These are phyloP conservation scores for Starmerella roubikii DNA, from an alignment of 805 yeast genomes.

Conservation along the genomic window DNA sequence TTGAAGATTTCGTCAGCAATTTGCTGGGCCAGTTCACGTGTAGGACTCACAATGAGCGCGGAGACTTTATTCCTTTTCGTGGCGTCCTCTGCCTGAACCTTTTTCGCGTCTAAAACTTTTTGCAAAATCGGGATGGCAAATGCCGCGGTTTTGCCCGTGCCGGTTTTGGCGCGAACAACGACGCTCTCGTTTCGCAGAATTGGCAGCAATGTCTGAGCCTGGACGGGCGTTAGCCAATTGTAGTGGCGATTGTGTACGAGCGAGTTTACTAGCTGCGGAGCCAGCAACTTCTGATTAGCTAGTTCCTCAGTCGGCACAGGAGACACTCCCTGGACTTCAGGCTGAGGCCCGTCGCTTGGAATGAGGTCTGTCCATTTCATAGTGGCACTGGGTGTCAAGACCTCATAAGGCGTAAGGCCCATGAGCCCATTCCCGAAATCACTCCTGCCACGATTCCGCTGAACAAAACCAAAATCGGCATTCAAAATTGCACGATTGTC, in stretches of 20 bases:
- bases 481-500: neutral
- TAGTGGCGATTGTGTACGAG: slow-evolving; percentile 24
- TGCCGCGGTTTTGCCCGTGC: slow-evolving; percentile 89
- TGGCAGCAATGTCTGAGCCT: slow-evolving; percentile 36
- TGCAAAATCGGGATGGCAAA: slow-evolving; percentile 71
- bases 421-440: slow-evolving; percentile 25
- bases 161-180: slow-evolving; percentile 84
- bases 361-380: slow-evolving; percentile 22
- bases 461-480: slow-evolving; percentile 5
- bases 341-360: slow-evolving; percentile 4
- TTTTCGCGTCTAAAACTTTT: slow-evolving; percentile 31
- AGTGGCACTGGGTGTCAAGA: slow-evolving; percentile 18
- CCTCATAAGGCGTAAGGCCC: slow-evolving; percentile 23
- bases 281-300: slow-evolving; percentile 20
- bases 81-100: slow-evolving; percentile 15
- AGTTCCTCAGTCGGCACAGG: slow-evolving; percentile 20
- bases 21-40: slow-evolving; percentile 82
- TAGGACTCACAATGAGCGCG: slow-evolving; percentile 69
- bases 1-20: slow-evolving; percentile 51
- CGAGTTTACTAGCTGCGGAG: slow-evolving; percentile 25
- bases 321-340: slow-evolving; percentile 17
- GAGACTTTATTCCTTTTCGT: slow-evolving; percentile 27
- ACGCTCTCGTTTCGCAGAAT: slow-evolving; percentile 62
- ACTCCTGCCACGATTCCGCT: slow-evolving; percentile 15
- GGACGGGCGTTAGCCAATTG: slow-evolving; percentile 27